A percentile compares a stretch with the other conserved stretches of the same genome.
phyloP scores from a whole-genome alignment of 129 eudicot species.

The Ambrosia artemisiifolia region DNA sequence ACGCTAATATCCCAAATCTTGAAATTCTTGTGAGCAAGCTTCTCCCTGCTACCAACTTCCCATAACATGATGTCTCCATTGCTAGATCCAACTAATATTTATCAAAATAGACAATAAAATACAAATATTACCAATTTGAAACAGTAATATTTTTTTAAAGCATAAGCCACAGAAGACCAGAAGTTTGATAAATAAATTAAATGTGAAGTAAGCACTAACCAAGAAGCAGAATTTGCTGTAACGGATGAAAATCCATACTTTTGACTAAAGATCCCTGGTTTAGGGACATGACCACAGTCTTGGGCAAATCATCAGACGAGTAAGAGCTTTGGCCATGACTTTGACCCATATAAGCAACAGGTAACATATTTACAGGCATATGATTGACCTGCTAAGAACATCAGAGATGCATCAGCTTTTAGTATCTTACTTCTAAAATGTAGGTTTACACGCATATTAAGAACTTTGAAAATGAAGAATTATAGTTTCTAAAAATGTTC shows the following conservation, averaged over 20 bases:
- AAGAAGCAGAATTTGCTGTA: conserved; percentile 70
- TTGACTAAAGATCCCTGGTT: conserved; percentile 73
- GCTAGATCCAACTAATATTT: conserved; percentile 54
- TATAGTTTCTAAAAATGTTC: neutral
- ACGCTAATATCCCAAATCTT: conserved; percentile 77
- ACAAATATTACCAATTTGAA: neutral
- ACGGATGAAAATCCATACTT: conserved; percentile 90
- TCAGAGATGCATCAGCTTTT: neutral
- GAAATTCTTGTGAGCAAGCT: conserved; percentile 61
- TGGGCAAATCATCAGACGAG: conserved; percentile 76
- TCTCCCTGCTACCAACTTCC: conserved; percentile 70
- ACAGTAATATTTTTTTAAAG: neutral
- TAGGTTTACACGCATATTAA: neutral
- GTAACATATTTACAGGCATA: conserved; percentile 54
- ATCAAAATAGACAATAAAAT: neutral
- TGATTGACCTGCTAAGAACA: conserved; percentile 51
- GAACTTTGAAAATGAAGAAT: conserved; percentile 5
- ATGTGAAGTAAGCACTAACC: conserved; percentile 43
- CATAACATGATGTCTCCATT: conserved; percentile 75
- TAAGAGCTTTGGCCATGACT: conserved; percentile 72
- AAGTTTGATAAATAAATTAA: conserved; percentile 3
- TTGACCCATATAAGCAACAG: conserved; percentile 55
- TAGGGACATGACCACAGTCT: conserved; percentile 60
- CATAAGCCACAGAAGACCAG: conserved; percentile 2
- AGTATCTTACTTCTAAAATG: neutral